These are phyloP conservation scores for Narthecium ossifragum DNA, from an alignment of 106 monocot genomes.

Conservation along the genomic window DNA sequence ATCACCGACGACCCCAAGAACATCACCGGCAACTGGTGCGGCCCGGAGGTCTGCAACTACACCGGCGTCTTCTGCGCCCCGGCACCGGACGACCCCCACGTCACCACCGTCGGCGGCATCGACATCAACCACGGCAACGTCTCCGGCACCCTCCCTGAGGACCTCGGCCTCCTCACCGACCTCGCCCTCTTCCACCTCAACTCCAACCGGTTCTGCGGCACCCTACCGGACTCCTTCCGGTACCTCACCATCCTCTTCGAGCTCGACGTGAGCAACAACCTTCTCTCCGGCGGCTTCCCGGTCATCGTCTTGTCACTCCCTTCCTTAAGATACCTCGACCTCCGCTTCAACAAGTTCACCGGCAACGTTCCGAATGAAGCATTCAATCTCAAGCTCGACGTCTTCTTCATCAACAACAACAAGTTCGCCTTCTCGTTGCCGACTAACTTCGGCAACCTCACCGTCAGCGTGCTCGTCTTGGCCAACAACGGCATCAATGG, in stretches of 20 bases:
- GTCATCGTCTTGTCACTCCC: conserved; percentile 26
- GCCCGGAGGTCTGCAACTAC: conserved; percentile 54
- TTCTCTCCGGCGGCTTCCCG: conserved; percentile 32
- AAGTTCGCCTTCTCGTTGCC: conserved; percentile 31
- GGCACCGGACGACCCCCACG: conserved; percentile 29
- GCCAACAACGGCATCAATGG: conserved; percentile 42
- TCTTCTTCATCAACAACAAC: conserved; percentile 62
- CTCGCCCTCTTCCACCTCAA: conserved; percentile 22
- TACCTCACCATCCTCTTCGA: conserved; percentile 16
- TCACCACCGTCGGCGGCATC: conserved; percentile 32
- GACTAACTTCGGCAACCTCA: conserved; percentile 31
- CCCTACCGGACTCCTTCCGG: not conserved
- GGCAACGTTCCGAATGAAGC: conserved; percentile 28
- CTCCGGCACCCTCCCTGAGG: conserved; percentile 22
- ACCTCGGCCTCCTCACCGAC: conserved; percentile 19
- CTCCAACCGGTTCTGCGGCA: conserved; percentile 20
- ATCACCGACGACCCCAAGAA: conserved; percentile 42
- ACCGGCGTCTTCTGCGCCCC: conserved; percentile 47
- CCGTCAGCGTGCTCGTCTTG: conserved; percentile 40
- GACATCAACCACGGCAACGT: conserved; percentile 38
- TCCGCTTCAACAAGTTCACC: conserved; percentile 38
- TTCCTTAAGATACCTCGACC: conserved; percentile 32
- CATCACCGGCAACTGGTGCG: conserved; percentile 40
- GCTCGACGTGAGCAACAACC: conserved; percentile 42
- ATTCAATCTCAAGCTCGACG: conserved; percentile 42